Base-by-base conservation (phyloP, 73 alveolate genomes). In the Uronychia binucleata region DNA sequence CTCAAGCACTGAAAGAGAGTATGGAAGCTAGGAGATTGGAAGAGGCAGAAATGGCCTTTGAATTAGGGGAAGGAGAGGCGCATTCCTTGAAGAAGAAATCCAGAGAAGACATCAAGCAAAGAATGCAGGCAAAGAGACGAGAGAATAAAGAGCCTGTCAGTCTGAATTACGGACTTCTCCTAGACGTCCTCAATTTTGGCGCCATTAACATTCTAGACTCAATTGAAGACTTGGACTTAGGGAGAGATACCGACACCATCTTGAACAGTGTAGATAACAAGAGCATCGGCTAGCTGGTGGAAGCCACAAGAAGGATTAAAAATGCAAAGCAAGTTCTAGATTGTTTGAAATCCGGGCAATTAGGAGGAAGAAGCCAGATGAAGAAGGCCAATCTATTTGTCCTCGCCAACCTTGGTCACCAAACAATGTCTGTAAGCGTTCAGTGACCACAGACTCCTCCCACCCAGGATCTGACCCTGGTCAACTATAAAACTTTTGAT, bases 391-490 rank as follows among this genome's bases (percentile, higher is more conserved):
- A 87, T 34, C 28, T 80, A 28, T 87, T 78, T 74, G 87, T 82
- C 1, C 59, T 87, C 31, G 93, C 89, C 28, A 87, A 87, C 33
- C 57, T 80, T 1, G 93, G 93, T 31, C 77, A 79, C 30, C n/a
- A n/a, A n/a, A n/a, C n/a, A n/a, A n/a, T n/a, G n/a, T n/a, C n/a
- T n/a, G n/a, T n/a, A n/a, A n/a, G n/a, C n/a, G n/a, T n/a, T n/a
- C 81, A 79, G 19, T 59, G 77, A 34, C 60, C 80, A 34, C 33
- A 75, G 28, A 26, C 77, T 26, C 93, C 93, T 1, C 58, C 31
- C 77, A 59, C 87, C 33, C 75, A 67, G 1, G 93, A 87, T 74
- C 33, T 87, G 19, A 81, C 77, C 46, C 31, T 87, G 28, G 33
- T 78, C 0, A 74, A 87, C 33, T 78, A 59, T 81, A 59, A 81